Conservation (phyloP, 768 basidiomycete species). For the Rhizopogon vesiculosus region DNA sequence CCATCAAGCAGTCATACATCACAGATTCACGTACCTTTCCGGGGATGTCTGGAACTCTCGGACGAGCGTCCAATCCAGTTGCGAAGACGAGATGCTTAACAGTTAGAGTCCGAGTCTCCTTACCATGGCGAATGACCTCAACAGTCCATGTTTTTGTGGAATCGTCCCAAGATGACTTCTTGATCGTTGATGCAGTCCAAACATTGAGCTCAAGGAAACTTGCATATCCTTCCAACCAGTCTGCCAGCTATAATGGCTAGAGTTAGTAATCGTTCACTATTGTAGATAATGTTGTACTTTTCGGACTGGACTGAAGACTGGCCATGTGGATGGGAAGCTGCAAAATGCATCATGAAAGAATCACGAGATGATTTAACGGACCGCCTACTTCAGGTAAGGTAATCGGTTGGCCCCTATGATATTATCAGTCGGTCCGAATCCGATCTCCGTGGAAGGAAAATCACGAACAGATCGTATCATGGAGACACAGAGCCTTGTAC, state of each 20-base stretch:
- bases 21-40: not conserved
- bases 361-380: not conserved
- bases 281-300: constrained; percentile 30
- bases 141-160: constrained; percentile 39
- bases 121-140: constrained; percentile 24
- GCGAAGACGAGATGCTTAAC: too few species aligned
- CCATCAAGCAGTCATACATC: not conserved
- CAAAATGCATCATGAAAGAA: not conserved
- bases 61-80: too few species aligned
- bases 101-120: too few species aligned
- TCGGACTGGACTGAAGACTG: constrained; percentile 42
- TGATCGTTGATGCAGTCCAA: too few species aligned
- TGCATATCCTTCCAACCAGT: constrained; percentile 63
- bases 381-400: too few species aligned
- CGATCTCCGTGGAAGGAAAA: too few species aligned
- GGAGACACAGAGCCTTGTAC: too few species aligned
- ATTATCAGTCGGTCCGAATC: too few species aligned
- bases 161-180: too few species aligned
- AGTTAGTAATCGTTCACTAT: not conserved
- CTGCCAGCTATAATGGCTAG: constrained; percentile 39
- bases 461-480: too few species aligned
- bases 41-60: constrained; percentile 39
- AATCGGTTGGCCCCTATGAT: too few species aligned
- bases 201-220: too few species aligned
- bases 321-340: constrained; percentile 55